Base-by-base conservation (phyloP, 1,284 basidiomycete genomes). In the Tremellales sp. region DNA sequence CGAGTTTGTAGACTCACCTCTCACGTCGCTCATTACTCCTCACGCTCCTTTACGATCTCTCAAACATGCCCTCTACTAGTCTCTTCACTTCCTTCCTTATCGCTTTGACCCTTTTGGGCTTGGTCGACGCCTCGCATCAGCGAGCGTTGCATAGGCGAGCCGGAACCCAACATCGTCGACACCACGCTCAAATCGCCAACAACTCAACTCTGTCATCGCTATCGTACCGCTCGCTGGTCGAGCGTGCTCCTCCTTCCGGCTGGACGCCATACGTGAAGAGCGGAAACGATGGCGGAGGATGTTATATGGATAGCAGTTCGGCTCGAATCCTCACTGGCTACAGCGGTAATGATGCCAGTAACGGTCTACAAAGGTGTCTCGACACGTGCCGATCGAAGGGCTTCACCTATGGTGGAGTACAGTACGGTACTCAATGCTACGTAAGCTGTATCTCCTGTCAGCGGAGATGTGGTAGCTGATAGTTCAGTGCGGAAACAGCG, bases 301-400 rank as follows among this genome's bases (percentile, higher is more conserved):
- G 51, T 44, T 53, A 53, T 35, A 21, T 29, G n/a, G 51, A 53
- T 36, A n/a, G 44, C 12, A 8, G 15, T n/a, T 13, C 5, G 7
- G 22, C 35, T 13, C 36, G 47, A n/a, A 42, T 49, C 21, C 39
- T 48, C 10, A 31, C 43, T 4, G 40, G 31, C 13, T 42, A 37
- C 21, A 17, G 43, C 25, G 43, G 47, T 36, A 41, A 42, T 25
- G 24, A 13, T 11, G 37, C 43, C 29, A 24, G 43, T 13, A 45
- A 45, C 36, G 19, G 27, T 13, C 2, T 53, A 43, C 24, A 33
- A 24, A 39, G 26, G 3, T 60, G 58, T 45, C 31, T 52, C 27
- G 45, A 50, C 27, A 46, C 46, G 15, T 60, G 58, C 46, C 49
- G 36, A n/a, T 48, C 41, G 22, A 35, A 51, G 39, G 50, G 48